Percentiles rank a stretch among this genome's conserved stretches.
These are phyloP conservation scores for Biscogniauxia marginata DNA, from an alignment of 2,329 filamentous ascomycete species.

Conservation along the genomic window DNA sequence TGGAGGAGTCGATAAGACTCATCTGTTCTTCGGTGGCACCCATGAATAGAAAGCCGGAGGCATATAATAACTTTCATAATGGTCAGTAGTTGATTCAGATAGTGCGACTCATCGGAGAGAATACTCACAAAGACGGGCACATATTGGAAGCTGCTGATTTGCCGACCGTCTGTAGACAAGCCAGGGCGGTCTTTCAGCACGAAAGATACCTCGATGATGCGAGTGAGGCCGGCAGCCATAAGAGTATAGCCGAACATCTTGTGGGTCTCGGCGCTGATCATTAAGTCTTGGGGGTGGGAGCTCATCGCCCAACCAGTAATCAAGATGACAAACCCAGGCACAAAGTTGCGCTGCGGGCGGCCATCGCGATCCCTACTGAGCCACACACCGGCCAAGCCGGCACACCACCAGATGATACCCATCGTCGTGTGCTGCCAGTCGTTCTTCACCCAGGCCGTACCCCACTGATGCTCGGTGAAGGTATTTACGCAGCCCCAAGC, in stretches of 20 bases:
- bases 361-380: conserved; percentile 81
- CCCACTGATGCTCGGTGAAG: conserved; percentile 97
- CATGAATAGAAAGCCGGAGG: conserved; percentile 96
- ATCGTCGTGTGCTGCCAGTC: conserved; percentile 98
- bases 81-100: conserved; percentile 19
- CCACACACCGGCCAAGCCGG: conserved; percentile 89
- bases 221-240: conserved; percentile 81
- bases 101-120: neutral
- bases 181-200: conserved; percentile 71
- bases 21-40: conserved; percentile 97
- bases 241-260: conserved; percentile 89
- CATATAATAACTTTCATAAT: conserved; percentile 70
- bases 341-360: conserved; percentile 84
- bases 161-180: conserved; percentile 63
- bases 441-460: conserved; percentile 81
- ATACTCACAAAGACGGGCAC: conserved; percentile 66
- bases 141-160: conserved; percentile 70
- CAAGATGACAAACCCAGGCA: conserved; percentile 87
- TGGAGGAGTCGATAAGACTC: conserved; percentile 67
- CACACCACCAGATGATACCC: conserved; percentile 99
- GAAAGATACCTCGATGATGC: conserved; percentile 90
- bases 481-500: conserved; percentile 97
- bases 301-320: conserved; percentile 97
- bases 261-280: conserved; percentile 85
- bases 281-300: conserved; percentile 79